phyloP scores from a whole-genome alignment of 164 flowering plant species.

The Protea cynaroides region DNA sequence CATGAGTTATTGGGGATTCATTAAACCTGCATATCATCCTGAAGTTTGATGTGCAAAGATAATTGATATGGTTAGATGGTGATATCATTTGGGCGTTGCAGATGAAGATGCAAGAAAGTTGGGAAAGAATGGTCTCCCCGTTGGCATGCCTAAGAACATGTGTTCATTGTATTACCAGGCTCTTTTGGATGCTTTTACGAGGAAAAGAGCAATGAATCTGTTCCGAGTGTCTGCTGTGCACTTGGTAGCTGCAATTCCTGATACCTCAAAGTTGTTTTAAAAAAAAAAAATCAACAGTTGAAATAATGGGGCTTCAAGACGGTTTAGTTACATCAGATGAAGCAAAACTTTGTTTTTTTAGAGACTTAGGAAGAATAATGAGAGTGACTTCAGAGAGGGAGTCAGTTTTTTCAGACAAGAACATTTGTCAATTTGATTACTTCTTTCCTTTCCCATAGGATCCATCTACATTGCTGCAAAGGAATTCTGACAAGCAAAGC shows the following conservation, averaged over 20 bases:
- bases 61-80: constrained; percentile 10
- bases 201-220: too few relatives aligned
- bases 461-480: neutral
- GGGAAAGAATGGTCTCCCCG: neutral
- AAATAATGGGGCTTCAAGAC: too few relatives aligned
- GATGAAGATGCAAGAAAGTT: neutral
- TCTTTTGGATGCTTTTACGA: neutral
- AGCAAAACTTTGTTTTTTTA: neutral
- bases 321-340: neutral
- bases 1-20: constrained; percentile 14
- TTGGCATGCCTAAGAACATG: neutral
- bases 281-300: too few relatives aligned
- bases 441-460: neutral
- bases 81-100: neutral
- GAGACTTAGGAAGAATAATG: neutral
- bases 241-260: neutral
- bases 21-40: constrained; percentile 11
- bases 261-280: too few relatives aligned
- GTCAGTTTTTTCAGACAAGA: neutral
- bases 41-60: constrained; percentile 14
- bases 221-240: neutral
- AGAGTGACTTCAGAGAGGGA: neutral
- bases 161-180: neutral
- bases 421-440: neutral
- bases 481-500: too few relatives aligned